Evolutionary conservation across 768 basidiomycete species (phyloP).

Genomic region (Suillus clintonianus): DNA sequence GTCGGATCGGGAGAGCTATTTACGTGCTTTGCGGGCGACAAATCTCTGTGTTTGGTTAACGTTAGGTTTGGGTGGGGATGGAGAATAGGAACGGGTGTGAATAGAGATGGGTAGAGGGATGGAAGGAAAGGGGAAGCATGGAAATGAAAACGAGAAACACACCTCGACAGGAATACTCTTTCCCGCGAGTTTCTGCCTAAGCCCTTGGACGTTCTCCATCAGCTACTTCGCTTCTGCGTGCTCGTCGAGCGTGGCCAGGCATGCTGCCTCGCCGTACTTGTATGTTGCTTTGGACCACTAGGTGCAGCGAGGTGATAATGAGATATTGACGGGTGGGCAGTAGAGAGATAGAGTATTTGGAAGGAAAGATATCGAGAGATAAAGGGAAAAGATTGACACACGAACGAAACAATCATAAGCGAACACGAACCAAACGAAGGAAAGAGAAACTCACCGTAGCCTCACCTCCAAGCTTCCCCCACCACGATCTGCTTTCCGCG

Average conservation of each 20-base stretch:
- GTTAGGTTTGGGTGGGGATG: too few relatives aligned
- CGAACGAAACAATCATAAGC: too few relatives aligned
- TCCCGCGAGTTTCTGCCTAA: constrained; percentile 86
- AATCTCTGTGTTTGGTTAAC: constrained; percentile 57
- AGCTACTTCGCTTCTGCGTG: constrained; percentile 59
- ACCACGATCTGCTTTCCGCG: background rate
- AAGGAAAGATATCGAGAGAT: too few relatives aligned
- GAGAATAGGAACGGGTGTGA: too few relatives aligned
- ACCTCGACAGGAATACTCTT: constrained; percentile 75
- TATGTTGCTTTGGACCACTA: constrained; percentile 85
- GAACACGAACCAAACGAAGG: background rate
- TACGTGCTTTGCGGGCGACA: constrained; percentile 82
- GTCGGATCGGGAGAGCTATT: constrained; percentile 70
- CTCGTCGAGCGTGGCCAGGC: constrained; percentile 61
- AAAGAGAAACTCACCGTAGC: background rate
- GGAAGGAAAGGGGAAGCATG: background rate
- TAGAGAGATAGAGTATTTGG: too few relatives aligned
- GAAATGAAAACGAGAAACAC: constrained; percentile 11
- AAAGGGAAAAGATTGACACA: too few relatives aligned
- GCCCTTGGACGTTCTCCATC: constrained; percentile 71
- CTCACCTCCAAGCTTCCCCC: background rate
- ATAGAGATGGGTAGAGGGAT: too few relatives aligned
- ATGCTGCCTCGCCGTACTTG: constrained; percentile 75
- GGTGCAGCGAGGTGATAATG: background rate
- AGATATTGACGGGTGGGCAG: constrained; percentile 25